A percentile compares a stretch with the other conserved stretches of the same genome.
Conservation (phyloP, 345 rosid genomes). For the Acer negundo region DNA sequence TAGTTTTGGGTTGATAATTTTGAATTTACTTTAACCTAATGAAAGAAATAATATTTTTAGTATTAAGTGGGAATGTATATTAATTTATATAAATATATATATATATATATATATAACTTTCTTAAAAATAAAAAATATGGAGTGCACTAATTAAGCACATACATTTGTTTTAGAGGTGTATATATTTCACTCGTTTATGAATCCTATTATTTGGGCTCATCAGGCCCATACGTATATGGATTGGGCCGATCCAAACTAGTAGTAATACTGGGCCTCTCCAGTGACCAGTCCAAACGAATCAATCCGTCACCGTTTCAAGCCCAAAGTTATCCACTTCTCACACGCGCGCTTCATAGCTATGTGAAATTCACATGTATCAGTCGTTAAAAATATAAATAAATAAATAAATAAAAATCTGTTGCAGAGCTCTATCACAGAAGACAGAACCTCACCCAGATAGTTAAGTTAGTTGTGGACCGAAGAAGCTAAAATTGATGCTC, state of each 20-base stretch:
- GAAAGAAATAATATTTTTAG: no score
- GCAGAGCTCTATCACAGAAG: neutral
- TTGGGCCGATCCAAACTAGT: neutral
- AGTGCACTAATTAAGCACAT: no score
- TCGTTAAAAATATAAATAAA: neutral
- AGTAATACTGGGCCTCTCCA: neutral
- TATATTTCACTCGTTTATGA: no score
- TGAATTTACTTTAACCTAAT: no score
- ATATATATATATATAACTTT: no score
- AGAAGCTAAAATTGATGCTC: slow-evolving; percentile 21
- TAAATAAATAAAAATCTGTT: neutral
- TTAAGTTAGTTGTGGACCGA: neutral
- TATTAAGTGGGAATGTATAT: no score
- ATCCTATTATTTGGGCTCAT: no score
- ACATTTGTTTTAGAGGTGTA: no score
- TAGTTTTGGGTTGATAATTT: no score
- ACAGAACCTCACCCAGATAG: neutral
- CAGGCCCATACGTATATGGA: neutral
- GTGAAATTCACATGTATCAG: neutral
- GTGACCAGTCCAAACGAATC: neutral
- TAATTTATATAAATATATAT: no score
- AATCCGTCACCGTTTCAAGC: neutral
- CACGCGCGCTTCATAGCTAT: neutral
- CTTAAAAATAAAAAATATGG: no score
- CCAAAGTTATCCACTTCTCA: neutral